Evolutionary conservation across 805 yeast species (phyloP).

Genomic region (Myxozyma neotropica): DNA sequence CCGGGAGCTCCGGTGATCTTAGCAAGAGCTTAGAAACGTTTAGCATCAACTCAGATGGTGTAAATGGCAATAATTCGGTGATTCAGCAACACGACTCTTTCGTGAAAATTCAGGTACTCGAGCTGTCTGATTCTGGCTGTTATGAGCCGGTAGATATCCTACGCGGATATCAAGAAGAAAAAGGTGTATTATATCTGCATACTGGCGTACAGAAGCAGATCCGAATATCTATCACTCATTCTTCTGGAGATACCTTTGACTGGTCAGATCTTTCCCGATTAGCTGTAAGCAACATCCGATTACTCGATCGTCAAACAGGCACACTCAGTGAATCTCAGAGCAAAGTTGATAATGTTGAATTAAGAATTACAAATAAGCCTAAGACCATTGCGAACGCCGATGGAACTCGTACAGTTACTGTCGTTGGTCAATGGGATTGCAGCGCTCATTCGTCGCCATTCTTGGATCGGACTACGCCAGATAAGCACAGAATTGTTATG

Average conservation of each 20-base stretch:
- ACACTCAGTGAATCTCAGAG: constrained; percentile 3
- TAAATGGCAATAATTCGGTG: not conserved
- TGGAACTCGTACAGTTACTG: constrained; percentile 32
- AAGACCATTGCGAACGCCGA: constrained; percentile 34
- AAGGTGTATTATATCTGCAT: constrained; percentile 20
- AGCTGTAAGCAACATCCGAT: constrained; percentile 13
- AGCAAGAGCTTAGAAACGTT: not conserved
- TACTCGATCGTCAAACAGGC: constrained; percentile 9
- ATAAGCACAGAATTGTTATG: constrained; percentile 23
- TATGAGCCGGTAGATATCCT: constrained; percentile 30
- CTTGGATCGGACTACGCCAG: constrained; percentile 31
- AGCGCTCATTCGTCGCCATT: constrained; percentile 31
- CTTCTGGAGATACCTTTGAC: constrained; percentile 32
- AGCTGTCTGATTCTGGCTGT: constrained; percentile 24
- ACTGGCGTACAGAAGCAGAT: constrained; percentile 31
- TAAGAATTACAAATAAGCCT: constrained; percentile 20
- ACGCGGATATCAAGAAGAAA: constrained; percentile 17
- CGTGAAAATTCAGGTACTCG: constrained; percentile 28
- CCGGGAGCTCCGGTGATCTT: not conserved
- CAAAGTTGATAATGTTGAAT: constrained; percentile 22
- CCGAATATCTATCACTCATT: constrained; percentile 24
- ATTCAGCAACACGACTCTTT: constrained; percentile 27
- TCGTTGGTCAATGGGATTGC: constrained; percentile 36
- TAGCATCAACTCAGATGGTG: not conserved
- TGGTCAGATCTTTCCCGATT: constrained; percentile 26